A percentile compares a stretch with the other conserved stretches of the same genome.
Evolutionary conservation across 2,329 filamentous ascomycete genomes (phyloP).

Genomic region (Neoscytalidium dimidiatum): DNA sequence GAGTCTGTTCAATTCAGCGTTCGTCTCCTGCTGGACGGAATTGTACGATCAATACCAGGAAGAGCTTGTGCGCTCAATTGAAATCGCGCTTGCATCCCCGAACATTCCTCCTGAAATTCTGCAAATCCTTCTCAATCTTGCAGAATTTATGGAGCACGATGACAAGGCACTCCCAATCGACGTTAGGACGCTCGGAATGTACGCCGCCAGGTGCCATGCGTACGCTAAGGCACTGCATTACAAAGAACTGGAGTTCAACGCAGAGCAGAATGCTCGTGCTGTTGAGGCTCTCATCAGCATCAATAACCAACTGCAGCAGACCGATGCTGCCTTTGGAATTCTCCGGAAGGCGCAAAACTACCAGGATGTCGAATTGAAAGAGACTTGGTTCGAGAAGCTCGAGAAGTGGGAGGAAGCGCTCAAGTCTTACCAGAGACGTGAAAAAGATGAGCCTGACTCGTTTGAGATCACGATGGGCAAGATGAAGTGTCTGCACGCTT

Average conservation of each 20-base stretch:
- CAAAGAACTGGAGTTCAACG: slow-evolving; percentile 97
- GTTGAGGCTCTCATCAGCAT: slow-evolving; percentile 98
- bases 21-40: slow-evolving; percentile 98
- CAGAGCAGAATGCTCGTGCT: slow-evolving; percentile 92
- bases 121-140: slow-evolving; percentile 89
- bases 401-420: slow-evolving; percentile 98
- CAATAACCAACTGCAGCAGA: slow-evolving; percentile 98
- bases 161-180: slow-evolving; percentile 98
- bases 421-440: slow-evolving; percentile 85
- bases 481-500: slow-evolving; percentile 95
- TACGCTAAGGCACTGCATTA: slow-evolving; percentile 98
- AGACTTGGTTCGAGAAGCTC: slow-evolving; percentile 98
- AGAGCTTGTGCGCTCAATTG: slow-evolving; percentile 92
- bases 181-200: slow-evolving; percentile 88
- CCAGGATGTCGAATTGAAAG: slow-evolving; percentile 91
- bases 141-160: slow-evolving; percentile 99
- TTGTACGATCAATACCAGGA: slow-evolving; percentile 97
- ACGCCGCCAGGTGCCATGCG: slow-evolving; percentile 94
- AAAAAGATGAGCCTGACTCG: slow-evolving; percentile 68
- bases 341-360: slow-evolving; percentile 94
- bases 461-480: slow-evolving; percentile 99
- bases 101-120: slow-evolving; percentile 96
- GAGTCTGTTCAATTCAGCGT: slow-evolving; percentile 97
- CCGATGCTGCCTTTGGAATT: slow-evolving; percentile 97
- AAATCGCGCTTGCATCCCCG: slow-evolving; percentile 90